Conservation (phyloP, 805 yeast genomes). For the Metschnikowia rubicola region DNA sequence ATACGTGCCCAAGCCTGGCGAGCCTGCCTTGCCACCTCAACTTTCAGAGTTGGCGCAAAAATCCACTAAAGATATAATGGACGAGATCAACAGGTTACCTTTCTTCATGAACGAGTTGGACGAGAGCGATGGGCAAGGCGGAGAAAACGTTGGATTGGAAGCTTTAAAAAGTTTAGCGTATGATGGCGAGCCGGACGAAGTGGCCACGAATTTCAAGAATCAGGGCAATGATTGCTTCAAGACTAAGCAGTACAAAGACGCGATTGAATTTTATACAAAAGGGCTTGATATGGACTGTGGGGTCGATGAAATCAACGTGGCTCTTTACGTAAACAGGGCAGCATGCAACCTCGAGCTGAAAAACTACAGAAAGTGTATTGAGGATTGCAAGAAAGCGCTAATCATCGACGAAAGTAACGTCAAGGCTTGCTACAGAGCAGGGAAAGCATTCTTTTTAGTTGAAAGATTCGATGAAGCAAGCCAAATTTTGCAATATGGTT, state of each 20-base stretch:
- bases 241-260: constrained; percentile 66
- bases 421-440: constrained; percentile 85
- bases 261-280: constrained; percentile 73
- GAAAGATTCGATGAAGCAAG: constrained; percentile 70
- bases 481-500: constrained; percentile 63
- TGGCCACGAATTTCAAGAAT: constrained; percentile 82
- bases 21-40: constrained; percentile 81
- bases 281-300: constrained; percentile 72
- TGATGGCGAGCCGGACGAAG: constrained; percentile 93
- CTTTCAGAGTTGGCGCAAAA: constrained; percentile 60
- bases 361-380: constrained; percentile 82
- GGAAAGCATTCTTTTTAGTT: constrained; percentile 70
- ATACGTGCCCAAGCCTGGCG: constrained; percentile 48
- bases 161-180: constrained; percentile 89
- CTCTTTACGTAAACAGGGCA: constrained; percentile 77
- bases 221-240: constrained; percentile 91
- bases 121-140: constrained; percentile 72
- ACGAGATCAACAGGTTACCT: constrained; percentile 79
- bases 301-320: constrained; percentile 50
- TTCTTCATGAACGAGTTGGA: constrained; percentile 90
- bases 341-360: constrained; percentile 85
- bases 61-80: constrained; percentile 69
- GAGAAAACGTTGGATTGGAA: constrained; percentile 71
- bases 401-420: constrained; percentile 61
- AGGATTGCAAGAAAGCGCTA: constrained; percentile 76